Evolutionary conservation across 352 stramenopile species (phyloP), one percentile per base, ranked within the genome.

Genomic region (Globisporangium iwayamae): DNA sequence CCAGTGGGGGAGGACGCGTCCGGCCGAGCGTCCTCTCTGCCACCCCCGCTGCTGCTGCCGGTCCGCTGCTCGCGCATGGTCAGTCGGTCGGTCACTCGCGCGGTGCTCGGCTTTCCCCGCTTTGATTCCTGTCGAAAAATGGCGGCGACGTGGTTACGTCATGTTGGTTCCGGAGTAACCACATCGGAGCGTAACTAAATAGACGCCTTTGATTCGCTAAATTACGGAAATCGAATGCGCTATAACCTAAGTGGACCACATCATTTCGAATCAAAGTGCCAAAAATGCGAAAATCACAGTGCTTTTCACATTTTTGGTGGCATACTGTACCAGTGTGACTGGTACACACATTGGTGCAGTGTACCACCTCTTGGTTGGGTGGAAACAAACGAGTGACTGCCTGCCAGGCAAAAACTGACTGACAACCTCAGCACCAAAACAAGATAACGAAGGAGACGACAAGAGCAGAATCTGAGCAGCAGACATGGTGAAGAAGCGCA

Each of bases 401-500:
- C 25, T 28, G 25, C 25, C 25, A 28, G 25, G 25, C 25, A 28
- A 43, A 43, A 13, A 43, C 38, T 39, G n/a, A n/a, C 53, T 61
- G 56, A 41, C 32, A 53, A 54, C 30, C 2, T 6, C 10, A 20
- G 11, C 22, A 28, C 39, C 14, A 41, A 11, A 38, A 16, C 4
- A 39, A 48, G 54, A 16, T 8, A 10, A 61, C 3, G 10, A 61
- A 61, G 20, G 30, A 62, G 25, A 20, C 48, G 34, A n/a, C 47
- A 28, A 28, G 25, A 28, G 25, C 16, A 54, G 22, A n/a, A 54
- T 22, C 34, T 38, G 20, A 32, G 47, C 48, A 46, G 18, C 16
- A 51, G 14, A 36, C 10, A 94, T 94, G 85, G 85, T 94, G 43
- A 94, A 93, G 79, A 94, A 93, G 75, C 82, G 86, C 61, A 81